Conservation (phyloP, 176 grass and related monocot species). For the Juncus inflexus region DNA sequence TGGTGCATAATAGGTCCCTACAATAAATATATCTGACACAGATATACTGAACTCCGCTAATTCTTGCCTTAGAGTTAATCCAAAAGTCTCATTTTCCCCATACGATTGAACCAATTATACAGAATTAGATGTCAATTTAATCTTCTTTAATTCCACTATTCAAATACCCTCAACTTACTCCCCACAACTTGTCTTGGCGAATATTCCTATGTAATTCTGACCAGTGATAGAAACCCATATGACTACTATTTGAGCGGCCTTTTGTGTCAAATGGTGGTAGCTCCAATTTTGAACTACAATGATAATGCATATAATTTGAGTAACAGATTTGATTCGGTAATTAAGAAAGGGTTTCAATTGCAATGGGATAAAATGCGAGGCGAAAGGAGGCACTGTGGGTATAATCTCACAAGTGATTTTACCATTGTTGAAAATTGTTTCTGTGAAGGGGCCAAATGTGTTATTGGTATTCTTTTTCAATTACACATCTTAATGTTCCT, state of each 20-base stretch:
- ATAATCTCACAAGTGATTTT: neutral
- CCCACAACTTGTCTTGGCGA: neutral
- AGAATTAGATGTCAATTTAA: conserved; percentile 16
- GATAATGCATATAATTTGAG: neutral
- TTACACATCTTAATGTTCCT: no score
- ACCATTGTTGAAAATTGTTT: conserved; percentile 23
- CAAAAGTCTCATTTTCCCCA: conserved; percentile 20
- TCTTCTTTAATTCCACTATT: conserved; percentile 36
- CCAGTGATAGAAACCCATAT: neutral
- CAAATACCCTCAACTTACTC: neutral
- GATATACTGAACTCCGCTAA: neutral
- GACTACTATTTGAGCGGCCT: no score
- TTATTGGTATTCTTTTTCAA: neutral
- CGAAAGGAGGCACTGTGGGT: conserved; percentile 37
- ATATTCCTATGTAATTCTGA: neutral
- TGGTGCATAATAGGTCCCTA: no score
- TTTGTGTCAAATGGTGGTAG: neutral
- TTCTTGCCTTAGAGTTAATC: conserved; percentile 28
- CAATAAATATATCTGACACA: conserved; percentile 23
- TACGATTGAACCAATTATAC: conserved; percentile 24
- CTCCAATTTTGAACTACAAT: conserved; percentile 17
- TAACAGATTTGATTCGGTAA: conserved; percentile 15
- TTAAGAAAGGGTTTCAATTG: conserved; percentile 39
- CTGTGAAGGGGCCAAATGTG: conserved; percentile 12
- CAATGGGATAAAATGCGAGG: conserved; percentile 31